Conservation (phyloP, 2,329 filamentous ascomycete genomes). For the Ophiocordyceps robertsii region DNA sequence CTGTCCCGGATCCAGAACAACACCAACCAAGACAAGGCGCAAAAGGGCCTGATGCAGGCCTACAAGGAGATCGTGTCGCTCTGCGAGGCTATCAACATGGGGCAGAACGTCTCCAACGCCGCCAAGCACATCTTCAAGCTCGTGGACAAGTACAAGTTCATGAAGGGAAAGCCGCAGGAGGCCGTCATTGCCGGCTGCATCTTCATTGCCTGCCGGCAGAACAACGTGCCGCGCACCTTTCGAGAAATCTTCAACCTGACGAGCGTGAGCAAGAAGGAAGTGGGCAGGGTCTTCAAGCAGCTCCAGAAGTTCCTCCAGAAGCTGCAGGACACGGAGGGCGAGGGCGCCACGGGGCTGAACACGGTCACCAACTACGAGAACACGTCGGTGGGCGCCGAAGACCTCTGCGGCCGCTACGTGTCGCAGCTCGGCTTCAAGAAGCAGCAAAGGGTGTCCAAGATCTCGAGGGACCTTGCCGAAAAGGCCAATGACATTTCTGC, state of each 20-base stretch:
- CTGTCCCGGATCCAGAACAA: conserved; percentile 78
- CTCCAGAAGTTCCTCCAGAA: conserved; percentile 79
- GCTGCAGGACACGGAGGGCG: conserved; percentile 45
- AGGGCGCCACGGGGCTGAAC: conserved; percentile 32
- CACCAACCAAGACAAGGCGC: conserved; percentile 70
- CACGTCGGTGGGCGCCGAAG: conserved; percentile 67
- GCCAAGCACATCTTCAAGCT: conserved; percentile 95
- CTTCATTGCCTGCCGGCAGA: conserved; percentile 92
- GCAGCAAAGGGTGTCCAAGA: conserved; percentile 61
- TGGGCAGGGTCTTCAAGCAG: conserved; percentile 87
- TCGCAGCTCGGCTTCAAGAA: conserved; percentile 64
- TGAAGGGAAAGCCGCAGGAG: conserved; percentile 92
- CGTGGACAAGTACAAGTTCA: conserved; percentile 79
- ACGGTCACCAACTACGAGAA: conserved; percentile 58
- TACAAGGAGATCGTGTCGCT: conserved; percentile 80
- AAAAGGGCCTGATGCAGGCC: conserved; percentile 69
- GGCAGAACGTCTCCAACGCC: conserved; percentile 69
- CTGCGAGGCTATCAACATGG: conserved; percentile 74
- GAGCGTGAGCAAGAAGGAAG: conserved; percentile 92
- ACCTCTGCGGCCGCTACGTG: conserved; percentile 83
- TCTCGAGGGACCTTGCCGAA: conserved; percentile 66
- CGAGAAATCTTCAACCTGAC: conserved; percentile 89
- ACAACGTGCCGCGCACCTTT: conserved; percentile 77
- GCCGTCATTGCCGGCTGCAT: conserved; percentile 92
- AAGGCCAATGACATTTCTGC: conserved; percentile 66